Percentiles rank a stretch among this genome's conserved stretches.
These are phyloP conservation scores for Alternaria gansuensis DNA, from an alignment of 2,329 filamentous ascomycete species.

Conservation along the genomic window DNA sequence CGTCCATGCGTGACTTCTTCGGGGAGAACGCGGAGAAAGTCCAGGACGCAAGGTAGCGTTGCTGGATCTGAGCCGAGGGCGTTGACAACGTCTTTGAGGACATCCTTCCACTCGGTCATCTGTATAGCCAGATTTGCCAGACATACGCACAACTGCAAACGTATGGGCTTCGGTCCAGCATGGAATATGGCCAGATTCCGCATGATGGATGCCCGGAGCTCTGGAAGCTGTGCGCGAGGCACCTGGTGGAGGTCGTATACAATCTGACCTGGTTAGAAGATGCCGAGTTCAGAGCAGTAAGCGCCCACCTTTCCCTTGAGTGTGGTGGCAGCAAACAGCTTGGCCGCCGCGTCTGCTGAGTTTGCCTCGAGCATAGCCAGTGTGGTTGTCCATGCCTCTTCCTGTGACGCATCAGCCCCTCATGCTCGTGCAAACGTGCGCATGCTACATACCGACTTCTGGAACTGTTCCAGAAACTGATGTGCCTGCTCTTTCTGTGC, in stretches of 20 bases:
- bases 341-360: slow-evolving; percentile 80
- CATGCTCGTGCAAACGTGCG: slow-evolving; percentile 24
- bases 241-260: slow-evolving; percentile 95
- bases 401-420: slow-evolving; percentile 61
- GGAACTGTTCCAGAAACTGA: slow-evolving; percentile 90
- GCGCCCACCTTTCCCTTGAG: slow-evolving; percentile 90
- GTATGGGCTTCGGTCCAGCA: slow-evolving; percentile 76
- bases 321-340: slow-evolving; percentile 95
- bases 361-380: slow-evolving; percentile 83
- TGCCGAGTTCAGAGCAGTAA: not conserved
- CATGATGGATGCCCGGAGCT: slow-evolving; percentile 84
- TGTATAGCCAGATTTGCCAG: slow-evolving; percentile 94
- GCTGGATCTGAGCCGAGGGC: slow-evolving; percentile 78
- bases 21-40: slow-evolving; percentile 95
- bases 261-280: slow-evolving; percentile 68
- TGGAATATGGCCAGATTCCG: slow-evolving; percentile 82
- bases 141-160: slow-evolving; percentile 93
- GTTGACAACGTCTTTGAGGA: slow-evolving; percentile 80
- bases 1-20: slow-evolving; percentile 99
- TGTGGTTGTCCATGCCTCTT: slow-evolving; percentile 89
- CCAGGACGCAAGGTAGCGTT: slow-evolving; percentile 86
- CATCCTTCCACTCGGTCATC: slow-evolving; percentile 95
- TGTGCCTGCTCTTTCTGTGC: slow-evolving; percentile 89
- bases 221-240: slow-evolving; percentile 74
- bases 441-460: slow-evolving; percentile 83